Evolutionary conservation across 495 filamentous ascomycete genomes (phyloP).

Genomic region (Pyrenopolyporus hunteri): DNA sequence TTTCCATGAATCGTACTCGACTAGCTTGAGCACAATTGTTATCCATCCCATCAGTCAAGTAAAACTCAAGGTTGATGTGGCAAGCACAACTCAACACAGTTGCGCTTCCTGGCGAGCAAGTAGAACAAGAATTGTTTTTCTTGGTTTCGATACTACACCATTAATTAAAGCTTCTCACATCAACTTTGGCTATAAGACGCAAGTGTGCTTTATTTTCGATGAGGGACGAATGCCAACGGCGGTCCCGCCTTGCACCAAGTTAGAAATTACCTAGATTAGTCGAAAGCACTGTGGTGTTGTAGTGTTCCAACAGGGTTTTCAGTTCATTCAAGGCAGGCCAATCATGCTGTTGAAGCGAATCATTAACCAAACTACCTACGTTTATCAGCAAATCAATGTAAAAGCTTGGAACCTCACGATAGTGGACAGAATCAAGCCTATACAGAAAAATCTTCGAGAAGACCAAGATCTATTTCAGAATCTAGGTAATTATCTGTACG

Average conservation of each 20-base stretch:
- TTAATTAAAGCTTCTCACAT: too few relatives aligned
- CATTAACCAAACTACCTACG: too few relatives aligned
- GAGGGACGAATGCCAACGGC: too few relatives aligned
- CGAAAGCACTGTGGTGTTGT: constrained; percentile 28
- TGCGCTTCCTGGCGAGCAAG: constrained; percentile 2
- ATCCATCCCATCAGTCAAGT: background rate
- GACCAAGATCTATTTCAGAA: too few relatives aligned
- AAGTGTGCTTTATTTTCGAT: too few relatives aligned
- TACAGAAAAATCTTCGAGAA: too few relatives aligned
- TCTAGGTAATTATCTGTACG: background rate
- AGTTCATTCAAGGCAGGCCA: background rate
- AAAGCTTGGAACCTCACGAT: too few relatives aligned
- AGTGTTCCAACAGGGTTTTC: constrained; percentile 4
- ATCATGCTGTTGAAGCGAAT: too few relatives aligned
- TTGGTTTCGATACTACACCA: background rate
- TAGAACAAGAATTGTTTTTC: background rate
- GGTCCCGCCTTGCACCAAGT: too few relatives aligned
- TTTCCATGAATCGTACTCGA: background rate
- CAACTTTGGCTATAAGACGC: too few relatives aligned
- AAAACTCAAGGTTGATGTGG: background rate
- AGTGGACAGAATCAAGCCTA: too few relatives aligned
- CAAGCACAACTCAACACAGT: constrained; percentile 11
- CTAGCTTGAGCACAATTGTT: constrained; percentile 13
- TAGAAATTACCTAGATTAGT: background rate
- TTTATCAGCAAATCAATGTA: too few relatives aligned